These are phyloP conservation scores for Kwoniella mangroviensis DNA, from an alignment of 768 basidiomycete genomes.

Conservation along the genomic window DNA sequence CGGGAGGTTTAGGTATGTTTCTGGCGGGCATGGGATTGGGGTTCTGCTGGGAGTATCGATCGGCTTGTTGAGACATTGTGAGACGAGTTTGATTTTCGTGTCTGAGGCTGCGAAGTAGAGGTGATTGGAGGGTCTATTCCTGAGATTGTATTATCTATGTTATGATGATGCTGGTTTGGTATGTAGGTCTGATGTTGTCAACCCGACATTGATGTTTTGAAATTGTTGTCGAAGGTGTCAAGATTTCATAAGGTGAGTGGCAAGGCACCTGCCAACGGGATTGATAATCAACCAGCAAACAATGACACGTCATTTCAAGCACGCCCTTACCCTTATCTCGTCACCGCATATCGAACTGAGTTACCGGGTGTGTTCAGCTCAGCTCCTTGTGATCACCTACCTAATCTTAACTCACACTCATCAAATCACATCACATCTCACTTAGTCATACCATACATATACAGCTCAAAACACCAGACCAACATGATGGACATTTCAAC, in stretches of 20 bases:
- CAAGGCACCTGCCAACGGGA: not conserved
- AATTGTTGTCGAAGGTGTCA: not conserved
- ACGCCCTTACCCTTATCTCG: not conserved
- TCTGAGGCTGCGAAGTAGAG: no score
- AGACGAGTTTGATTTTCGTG: no score
- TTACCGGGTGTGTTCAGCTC: not conserved
- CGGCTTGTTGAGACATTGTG: constrained; percentile 41
- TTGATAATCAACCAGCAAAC: constrained; percentile 1
- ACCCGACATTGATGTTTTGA: constrained; percentile 3
- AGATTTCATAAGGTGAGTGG: constrained; percentile 7
- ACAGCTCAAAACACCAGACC: not conserved
- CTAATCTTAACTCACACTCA: no score
- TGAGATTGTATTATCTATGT: not conserved
- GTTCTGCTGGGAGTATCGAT: constrained; percentile 40
- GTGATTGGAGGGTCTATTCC: no score
- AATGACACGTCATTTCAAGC: constrained; percentile 1
- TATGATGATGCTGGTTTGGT: not conserved
- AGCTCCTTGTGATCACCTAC: not conserved
- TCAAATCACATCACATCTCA: not conserved
- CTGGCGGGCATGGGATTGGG: constrained; percentile 44
- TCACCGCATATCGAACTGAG: constrained; percentile 4
- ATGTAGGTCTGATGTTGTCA: not conserved
- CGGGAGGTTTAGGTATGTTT: constrained; percentile 35
- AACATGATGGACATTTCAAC: constrained; percentile 35
- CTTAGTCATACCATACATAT: not conserved